Evolutionary conservation across 768 basidiomycete genomes (phyloP), one percentile per base, ranked within the genome.

Genomic region (Auricularia cornea): DNA sequence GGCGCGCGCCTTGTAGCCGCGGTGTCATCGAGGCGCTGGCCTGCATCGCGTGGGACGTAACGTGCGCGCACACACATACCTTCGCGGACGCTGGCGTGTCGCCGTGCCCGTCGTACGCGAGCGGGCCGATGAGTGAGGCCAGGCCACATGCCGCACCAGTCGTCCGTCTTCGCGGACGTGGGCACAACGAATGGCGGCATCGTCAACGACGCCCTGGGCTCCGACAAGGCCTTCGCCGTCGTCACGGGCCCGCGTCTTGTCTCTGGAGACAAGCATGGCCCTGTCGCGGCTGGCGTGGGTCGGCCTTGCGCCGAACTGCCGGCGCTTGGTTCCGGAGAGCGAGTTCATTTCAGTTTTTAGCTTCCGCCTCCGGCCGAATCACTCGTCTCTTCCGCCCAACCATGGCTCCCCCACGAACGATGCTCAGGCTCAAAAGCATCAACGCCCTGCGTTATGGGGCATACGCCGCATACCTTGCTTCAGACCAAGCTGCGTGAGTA

Each of bases 231-330:
- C 59, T 81, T 90, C 59, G 89, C 88, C 0, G 74, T 90, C 75
- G 89, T 89, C 2, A 85, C 81, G 5, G 87, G 88, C 72, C 89
- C 89, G 38, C 89, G 90, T 76, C 83, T 90, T 32, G 71, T 90
- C 31, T 73, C 81, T 31, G 85, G 87, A 0, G 81, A 85, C 65
- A 89, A 90, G 78, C 79, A 76, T 3, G 89, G 89, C 0, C 89
- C 89, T 0, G 68, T 84, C 38, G 88, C 84, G 2, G 84, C 77
- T 1, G 78, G 77, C 4, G 78, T 84, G 3, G 81, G 78, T n/a
- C n/a, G n/a, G n/a, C n/a, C n/a, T n/a, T n/a, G n/a, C n/a, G n/a
- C n/a, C n/a, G n/a, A n/a, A n/a, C n/a, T n/a, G n/a, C n/a, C n/a
- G n/a, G n/a, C n/a, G n/a, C n/a, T n/a, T n/a, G n/a, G n/a, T n/a